Base-by-base conservation (phyloP, 2,329 filamentous ascomycete species). In the Diplocarpon mali region DNA sequence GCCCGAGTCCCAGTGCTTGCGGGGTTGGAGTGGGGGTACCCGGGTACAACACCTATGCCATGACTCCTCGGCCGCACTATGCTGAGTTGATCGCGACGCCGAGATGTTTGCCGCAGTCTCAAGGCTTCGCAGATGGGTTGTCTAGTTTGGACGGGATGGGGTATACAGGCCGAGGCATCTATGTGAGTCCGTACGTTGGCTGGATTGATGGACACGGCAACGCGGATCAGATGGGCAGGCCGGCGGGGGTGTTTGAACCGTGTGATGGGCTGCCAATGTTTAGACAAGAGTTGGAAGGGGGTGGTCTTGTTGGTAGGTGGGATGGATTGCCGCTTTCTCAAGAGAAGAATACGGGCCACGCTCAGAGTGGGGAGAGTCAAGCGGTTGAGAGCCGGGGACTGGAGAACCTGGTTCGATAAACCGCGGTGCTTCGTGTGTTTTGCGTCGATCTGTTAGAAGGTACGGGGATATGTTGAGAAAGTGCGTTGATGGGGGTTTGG, bases 111-210 rank as follows among this genome's bases (percentile, higher is more conserved):
- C 35, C 34, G 5, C 14, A 24, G 13, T 15, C 35, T 10, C 24
- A 24, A 11, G 28, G 41, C 2, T 42, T 42, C n/a, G 20, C 20
- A 2, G 16, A 27, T 28, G 35, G 35, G 4, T 14, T 32, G 30
- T 14, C 30, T 14, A 10, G n/a, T 14, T 7, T 24, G 20, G 20
- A 24, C 7, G 20, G 20, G 20, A 17, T 35, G 34, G 34, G 39
- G 7, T 13, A 15, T 12, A 30, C 8, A 16, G 32, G 28, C 15
- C 16, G 28, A 16, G 12, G 34, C 11, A 2, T 32, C 10, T 43
- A 43, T 38, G 41, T 27, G 15, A 38, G 41, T 27, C 41, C 41
- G 5, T 43, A 43, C 16, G 35, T 28, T 6, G 41, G 41, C 2
- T 43, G 41, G 41, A 27, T 43, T 43, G 28, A 38, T 31, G 35